Percentiles rank a stretch among this genome's conserved stretches.
phyloP scores from a whole-genome alignment of 78 protist species.

The Trichosphaerium sp. region DNA sequence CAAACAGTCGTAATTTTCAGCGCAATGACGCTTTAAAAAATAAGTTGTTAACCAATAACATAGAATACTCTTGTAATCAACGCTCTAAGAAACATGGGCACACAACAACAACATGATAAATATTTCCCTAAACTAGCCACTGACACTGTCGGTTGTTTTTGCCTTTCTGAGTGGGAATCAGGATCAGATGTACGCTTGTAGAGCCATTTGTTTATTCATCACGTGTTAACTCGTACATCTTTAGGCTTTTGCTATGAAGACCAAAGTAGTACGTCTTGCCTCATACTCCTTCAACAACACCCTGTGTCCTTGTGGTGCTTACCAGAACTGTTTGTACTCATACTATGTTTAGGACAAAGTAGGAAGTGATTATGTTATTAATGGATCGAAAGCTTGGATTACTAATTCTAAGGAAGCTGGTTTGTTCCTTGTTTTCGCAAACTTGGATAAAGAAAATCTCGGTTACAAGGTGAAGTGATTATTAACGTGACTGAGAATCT shows the following conservation, averaged over 20 bases:
- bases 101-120: constrained; percentile 29
- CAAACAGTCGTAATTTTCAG: constrained; percentile 2
- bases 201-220: too few relatives aligned
- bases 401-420: constrained; percentile 83
- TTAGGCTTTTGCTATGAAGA: constrained; percentile 80
- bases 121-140: constrained; percentile 58
- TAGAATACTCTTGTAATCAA: not conserved
- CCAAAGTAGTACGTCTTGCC: constrained; percentile 44
- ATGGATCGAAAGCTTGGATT: constrained; percentile 87
- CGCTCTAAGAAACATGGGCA: constrained; percentile 62
- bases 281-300: not conserved
- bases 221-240: too few relatives aligned
- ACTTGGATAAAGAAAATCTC: constrained; percentile 46
- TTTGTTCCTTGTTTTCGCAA: constrained; percentile 81
- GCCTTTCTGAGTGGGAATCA: constrained; percentile 70
- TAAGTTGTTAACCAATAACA: too few relatives aligned
- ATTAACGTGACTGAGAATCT: too few relatives aligned
- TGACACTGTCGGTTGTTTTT: constrained; percentile 76
- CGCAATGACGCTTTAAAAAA: not conserved
- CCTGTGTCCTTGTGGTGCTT: not conserved
- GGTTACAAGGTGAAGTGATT: too few relatives aligned
- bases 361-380: constrained; percentile 63
- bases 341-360: not conserved
- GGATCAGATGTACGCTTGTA: constrained; percentile 91
- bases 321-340: not conserved